These are phyloP conservation scores for Neurospora crassa DNA, from an alignment of 2,329 filamentous ascomycete genomes.

Conservation along the genomic window DNA sequence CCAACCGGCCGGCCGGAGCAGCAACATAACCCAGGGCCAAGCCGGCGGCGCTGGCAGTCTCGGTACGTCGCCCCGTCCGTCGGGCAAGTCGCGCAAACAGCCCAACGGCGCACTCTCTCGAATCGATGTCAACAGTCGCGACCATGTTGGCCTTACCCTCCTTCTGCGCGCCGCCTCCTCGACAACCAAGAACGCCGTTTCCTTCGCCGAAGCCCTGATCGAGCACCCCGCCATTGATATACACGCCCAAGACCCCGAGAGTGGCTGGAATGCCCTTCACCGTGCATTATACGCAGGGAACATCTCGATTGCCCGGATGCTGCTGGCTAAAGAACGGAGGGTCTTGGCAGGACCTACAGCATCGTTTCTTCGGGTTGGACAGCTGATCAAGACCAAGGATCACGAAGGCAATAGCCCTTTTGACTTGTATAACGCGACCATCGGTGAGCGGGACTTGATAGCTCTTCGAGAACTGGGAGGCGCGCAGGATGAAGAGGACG, in stretches of 20 bases:
- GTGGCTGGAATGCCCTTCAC: constrained; percentile 92
- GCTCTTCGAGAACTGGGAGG: constrained; percentile 7
- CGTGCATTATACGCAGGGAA: constrained; percentile 86
- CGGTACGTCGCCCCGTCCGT: constrained; percentile 39
- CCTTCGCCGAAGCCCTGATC: constrained; percentile 70
- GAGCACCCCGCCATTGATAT: constrained; percentile 77
- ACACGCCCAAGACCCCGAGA: constrained; percentile 80
- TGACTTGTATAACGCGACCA: constrained; percentile 82
- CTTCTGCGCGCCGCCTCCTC: constrained; percentile 79
- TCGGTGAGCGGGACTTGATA: constrained; percentile 63
- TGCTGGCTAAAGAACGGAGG: constrained; percentile 68
- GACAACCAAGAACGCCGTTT: constrained; percentile 54
- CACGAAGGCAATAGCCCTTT: constrained; percentile 91
- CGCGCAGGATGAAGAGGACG: constrained; percentile 30
- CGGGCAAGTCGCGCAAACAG: constrained; percentile 40
- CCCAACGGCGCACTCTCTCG: constrained; percentile 36
- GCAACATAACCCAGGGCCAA: constrained; percentile 30
- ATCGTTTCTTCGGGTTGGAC: constrained; percentile 53
- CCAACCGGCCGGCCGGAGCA: constrained; percentile 45
- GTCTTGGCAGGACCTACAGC: constrained; percentile 52
- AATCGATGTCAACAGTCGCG: constrained; percentile 75
- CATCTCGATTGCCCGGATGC: constrained; percentile 70
- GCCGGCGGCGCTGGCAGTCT: constrained; percentile 28
- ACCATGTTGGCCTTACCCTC: constrained; percentile 71
- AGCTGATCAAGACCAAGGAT: constrained; percentile 90